Conservation (phyloP, 75 land plant genomes). For the Pinus albicaulis region DNA sequence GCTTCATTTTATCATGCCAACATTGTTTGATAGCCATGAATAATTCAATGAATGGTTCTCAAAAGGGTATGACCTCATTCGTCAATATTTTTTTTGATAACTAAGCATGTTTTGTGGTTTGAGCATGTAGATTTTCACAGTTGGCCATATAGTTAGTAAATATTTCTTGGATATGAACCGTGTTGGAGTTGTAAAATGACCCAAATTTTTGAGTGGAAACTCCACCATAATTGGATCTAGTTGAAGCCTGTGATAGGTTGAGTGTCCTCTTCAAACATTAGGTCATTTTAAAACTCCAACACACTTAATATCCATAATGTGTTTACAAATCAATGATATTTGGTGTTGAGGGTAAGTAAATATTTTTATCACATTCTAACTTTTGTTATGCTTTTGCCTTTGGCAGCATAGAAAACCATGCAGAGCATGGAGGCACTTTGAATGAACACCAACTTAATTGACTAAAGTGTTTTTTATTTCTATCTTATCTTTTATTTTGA, state of each 20-base stretch:
- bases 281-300: too few species aligned
- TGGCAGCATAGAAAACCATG: slow-evolving; percentile 88
- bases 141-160: not conserved
- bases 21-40: slow-evolving; percentile 95
- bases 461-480: slow-evolving; percentile 35
- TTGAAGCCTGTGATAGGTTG: too few species aligned
- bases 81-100: not conserved
- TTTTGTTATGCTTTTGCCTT: not conserved
- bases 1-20: slow-evolving; percentile 97
- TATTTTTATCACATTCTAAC: not conserved
- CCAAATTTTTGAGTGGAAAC: not conserved
- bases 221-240: too few species aligned
- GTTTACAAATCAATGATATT: too few species aligned
- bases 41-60: slow-evolving; percentile 98
- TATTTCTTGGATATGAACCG: not conserved
- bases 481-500: not conserved
- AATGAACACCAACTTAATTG: slow-evolving; percentile 96
- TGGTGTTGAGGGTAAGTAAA: too few species aligned
- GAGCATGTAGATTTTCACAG: not conserved
- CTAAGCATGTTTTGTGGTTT: not conserved
- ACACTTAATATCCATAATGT: too few species aligned
- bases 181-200: not conserved
- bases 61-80: slow-evolving; percentile 67
- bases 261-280: too few species aligned
- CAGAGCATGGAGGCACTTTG: slow-evolving; percentile 88